Base-by-base conservation (phyloP, 2,329 filamentous ascomycete genomes). In the Trichoderma sp. region DNA sequence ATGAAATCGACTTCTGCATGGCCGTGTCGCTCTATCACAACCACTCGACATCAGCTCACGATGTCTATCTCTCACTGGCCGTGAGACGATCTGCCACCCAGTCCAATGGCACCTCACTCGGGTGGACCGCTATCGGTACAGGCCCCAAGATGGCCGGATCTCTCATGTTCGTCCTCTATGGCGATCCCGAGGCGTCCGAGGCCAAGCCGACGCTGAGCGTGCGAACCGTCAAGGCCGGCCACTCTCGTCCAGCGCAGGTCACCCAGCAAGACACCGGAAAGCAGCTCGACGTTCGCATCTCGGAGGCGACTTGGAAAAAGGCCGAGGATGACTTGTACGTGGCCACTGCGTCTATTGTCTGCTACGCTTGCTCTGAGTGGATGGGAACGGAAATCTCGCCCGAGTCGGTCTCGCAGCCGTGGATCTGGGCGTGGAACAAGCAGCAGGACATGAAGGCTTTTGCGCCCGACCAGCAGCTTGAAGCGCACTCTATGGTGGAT, bases 371-470 rank as follows among this genome's bases (percentile, higher is more conserved):
- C 75, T 78, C 77, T 14, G 65, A 74, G 31, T 80, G 79, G 77
- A 71, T 69, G 2, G 78, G 77, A 4, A 68, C 77, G 2, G 50
- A 73, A 21, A 74, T 80, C 24, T 77, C 78, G 0, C 74, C 76
- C 5, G 75, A 77, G 9, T 64, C 78, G 11, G 60, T 35, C 11
- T 79, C 78, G 4, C 79, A 80, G 76, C 78, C 80, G 24, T 79
- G 79, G 78, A 77, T 81, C 67, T 81, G 80, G 80, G 79, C 79
- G 6, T 80, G 78, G 79, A 80, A 81, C 41, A 33, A 66, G 21
- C 75, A 66, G 14, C 80, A 81, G 62, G 75, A 77, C 71, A 77
- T 80, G 53, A 74, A 71, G 12, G 56, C 75, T 38, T 80, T 75
- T 45, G 21, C 76, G 0, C 62, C 71, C 11, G 75, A 79, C 29